Evolutionary conservation across 345 rosid genomes (phyloP), one percentile per base, ranked within the genome.

Genomic region (Acer saccharum): DNA sequence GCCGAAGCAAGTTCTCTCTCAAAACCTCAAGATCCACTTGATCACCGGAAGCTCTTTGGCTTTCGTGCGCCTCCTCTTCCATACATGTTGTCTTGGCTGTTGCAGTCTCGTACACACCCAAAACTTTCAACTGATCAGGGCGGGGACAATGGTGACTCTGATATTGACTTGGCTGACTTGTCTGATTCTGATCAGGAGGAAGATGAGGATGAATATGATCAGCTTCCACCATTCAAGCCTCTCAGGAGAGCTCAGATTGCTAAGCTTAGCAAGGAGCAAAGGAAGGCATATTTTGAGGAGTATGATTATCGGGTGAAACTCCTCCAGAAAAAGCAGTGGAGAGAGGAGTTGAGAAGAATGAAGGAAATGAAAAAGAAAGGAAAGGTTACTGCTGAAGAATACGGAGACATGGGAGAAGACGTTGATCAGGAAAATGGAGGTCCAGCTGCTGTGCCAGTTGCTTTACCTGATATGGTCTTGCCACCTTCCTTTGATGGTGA

Each of bases 221-320:
- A 89, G 89, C 96, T 95, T 75, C 99, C 99, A 57, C 94, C 97
- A 52, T 95, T 95, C 82, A 95, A 86, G 83, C 97, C 99, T 69
- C 91, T 95, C 27, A 86, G 92, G 83, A 91, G 86, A 84, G 65
- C 86, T 64, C 98, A 92, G 84, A 87, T 93, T 77, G 90, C 94
- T 25, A 95, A 89, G 72, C 97, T 95, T 44, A 90, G 88, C 80
- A 92, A 86, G 74, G 96, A 91, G 46, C 97, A 95, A 76, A 90
- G 80, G 78, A 92, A 88, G 75, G 94, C 97, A 48, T 95, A 95
- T 74, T 81, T 92, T 16, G 98, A 93, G 84, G 98, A 95, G 86
- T 93, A 95, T 85, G 98, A 95, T 84, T 95, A 95, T 75, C 82
- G 98, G 66, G 98, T 95, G 83, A 95, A 95, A 83, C 95, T 95